Conservation (phyloP, 2,329 filamentous ascomycete genomes). For the Phaeosphaeria sp. region DNA sequence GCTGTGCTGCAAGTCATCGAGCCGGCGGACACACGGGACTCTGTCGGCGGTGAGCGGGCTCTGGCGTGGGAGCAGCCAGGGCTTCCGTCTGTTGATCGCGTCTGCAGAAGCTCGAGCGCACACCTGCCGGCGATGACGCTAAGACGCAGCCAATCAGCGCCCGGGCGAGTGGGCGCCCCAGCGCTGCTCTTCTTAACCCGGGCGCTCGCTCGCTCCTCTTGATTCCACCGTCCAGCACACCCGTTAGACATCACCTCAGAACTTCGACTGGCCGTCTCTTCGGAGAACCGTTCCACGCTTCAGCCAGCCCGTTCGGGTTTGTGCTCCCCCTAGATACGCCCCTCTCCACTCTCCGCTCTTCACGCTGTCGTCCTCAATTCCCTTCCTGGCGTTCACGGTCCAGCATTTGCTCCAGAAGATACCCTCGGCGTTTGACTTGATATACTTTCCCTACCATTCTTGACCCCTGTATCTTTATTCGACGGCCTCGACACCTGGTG, state of each 20-base stretch:
- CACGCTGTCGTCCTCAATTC: slow-evolving; percentile 39
- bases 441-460: slow-evolving; percentile 14
- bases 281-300: slow-evolving; percentile 43
- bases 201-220: slow-evolving; percentile 31
- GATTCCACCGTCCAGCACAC: slow-evolving; percentile 28
- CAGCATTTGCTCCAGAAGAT: slow-evolving; percentile 43
- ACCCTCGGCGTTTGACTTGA: slow-evolving; percentile 41
- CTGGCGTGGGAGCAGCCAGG: slow-evolving; percentile 12
- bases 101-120: slow-evolving; percentile 22
- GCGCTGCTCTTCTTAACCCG: slow-evolving; percentile 26
- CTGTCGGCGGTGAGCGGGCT: not conserved
- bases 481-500: slow-evolving; percentile 17
- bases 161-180: slow-evolving; percentile 17
- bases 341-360: slow-evolving; percentile 38
- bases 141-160: slow-evolving; percentile 27
- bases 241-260: slow-evolving; percentile 28
- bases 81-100: slow-evolving; percentile 20
- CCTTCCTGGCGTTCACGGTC: slow-evolving; percentile 47
- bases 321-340: slow-evolving; percentile 39
- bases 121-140: slow-evolving; percentile 24
- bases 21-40: slow-evolving; percentile 11
- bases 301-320: slow-evolving; percentile 52
- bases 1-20: slow-evolving; percentile 19
- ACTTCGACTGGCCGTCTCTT: slow-evolving; percentile 47
- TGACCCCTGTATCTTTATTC: slow-evolving; percentile 20